Base-by-base conservation (phyloP, 768 basidiomycete genomes). In the Coprinellus micaceus region DNA sequence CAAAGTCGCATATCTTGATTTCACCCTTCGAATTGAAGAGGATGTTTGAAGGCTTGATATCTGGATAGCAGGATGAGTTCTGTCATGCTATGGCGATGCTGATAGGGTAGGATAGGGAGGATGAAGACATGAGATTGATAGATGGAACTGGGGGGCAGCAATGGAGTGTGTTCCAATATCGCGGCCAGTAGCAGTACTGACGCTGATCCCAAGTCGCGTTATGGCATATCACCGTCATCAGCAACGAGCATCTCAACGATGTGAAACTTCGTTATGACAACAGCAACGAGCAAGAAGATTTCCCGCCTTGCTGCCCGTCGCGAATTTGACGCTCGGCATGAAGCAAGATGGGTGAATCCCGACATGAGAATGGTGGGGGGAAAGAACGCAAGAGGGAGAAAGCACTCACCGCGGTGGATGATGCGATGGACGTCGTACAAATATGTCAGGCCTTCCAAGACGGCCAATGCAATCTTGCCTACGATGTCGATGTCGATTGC, bases 1-100 rank as follows among this genome's bases (percentile, higher is more conserved):
- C 97, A 70, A 99, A 99, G 72, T 99, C 97, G 66, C 96, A 98
- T 54, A 99, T 95, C 77, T 99, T 99, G 81, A 98, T 94, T 64
- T 97, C 88, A 28, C 97, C 97, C 48, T 79, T 77, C 6, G 96
- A 98, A 67, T 98, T 98, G 74, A 81, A 94, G 41, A 98, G 79
- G 61, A 99, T 97, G 67, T 99, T 99, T 12, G 94, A 97, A 28
- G 97, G 97, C 72, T 99, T 99, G 81, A 99, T 98, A 69, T 99
- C 97, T 98, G 65, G 22, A 45, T 45, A 47, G 22, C 54, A 29
- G 48, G 40, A n/a, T 54, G 13, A 43, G 39, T 37, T 24, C 7
- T 43, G 19, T n/a, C n/a, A 17, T 17, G 25, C 37, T 48, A n/a
- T n/a, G n/a, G n/a, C n/a, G n/a, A n/a, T n/a, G n/a, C n/a, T n/a